A percentile compares a stretch with the other conserved stretches of the same genome.
Conservation (phyloP, 352 stramenopile genomes). For the Pythium chondricola region DNA sequence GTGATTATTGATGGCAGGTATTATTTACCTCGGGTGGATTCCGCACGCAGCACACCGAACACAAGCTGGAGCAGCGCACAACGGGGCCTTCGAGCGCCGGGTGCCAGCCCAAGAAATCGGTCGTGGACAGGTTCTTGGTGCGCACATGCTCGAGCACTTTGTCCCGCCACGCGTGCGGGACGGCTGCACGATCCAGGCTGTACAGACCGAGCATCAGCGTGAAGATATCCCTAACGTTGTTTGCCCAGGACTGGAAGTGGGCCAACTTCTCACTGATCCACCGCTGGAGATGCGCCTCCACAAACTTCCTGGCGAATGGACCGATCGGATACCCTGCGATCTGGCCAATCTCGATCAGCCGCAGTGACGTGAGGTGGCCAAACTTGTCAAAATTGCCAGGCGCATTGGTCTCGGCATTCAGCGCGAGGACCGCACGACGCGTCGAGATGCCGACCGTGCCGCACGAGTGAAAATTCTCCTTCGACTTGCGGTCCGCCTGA, state of each 20-base stretch:
- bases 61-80: slow-evolving; percentile 71
- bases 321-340: slow-evolving; percentile 77
- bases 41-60: slow-evolving; percentile 62
- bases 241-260: slow-evolving; percentile 28
- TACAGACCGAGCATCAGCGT: slow-evolving; percentile 74
- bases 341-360: slow-evolving; percentile 66
- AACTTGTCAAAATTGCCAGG: slow-evolving; percentile 71
- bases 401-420: slow-evolving; percentile 67
- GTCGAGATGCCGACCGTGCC: slow-evolving; percentile 49
- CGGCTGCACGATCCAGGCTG: slow-evolving; percentile 56
- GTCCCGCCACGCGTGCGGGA: slow-evolving; percentile 50
- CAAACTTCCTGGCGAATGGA: slow-evolving; percentile 70
- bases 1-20: too few species aligned
- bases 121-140: slow-evolving; percentile 57
- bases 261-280: slow-evolving; percentile 75
- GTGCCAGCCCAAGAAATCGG: slow-evolving; percentile 78
- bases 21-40: slow-evolving; percentile 67
- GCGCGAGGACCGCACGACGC: slow-evolving; percentile 51
- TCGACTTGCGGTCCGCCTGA: slow-evolving; percentile 54
- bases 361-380: slow-evolving; percentile 64
- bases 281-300: slow-evolving; percentile 57
- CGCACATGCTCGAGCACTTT: slow-evolving; percentile 49
- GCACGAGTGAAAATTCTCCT: slow-evolving; percentile 68
- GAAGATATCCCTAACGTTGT: slow-evolving; percentile 71
- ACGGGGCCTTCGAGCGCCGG: slow-evolving; percentile 63